Base-by-base conservation (phyloP, 306 rosid species). In the Oemleria cerasiformis region DNA sequence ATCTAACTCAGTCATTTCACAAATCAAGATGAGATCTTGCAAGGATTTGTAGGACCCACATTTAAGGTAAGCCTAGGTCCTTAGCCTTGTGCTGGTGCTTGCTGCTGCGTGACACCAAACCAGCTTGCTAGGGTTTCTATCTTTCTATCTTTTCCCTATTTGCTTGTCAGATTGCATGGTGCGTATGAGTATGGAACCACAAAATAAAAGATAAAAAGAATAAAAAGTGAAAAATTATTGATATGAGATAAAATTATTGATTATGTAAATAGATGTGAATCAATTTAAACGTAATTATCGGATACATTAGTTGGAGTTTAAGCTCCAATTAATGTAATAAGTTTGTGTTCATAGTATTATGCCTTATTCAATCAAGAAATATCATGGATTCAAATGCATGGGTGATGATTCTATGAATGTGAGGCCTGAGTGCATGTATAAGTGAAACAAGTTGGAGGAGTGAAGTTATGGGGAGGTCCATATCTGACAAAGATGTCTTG, bases 91-190 rank as follows among this genome's bases (percentile, higher is more conserved):
- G 19, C 13, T 6, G 39, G 56, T 45, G 19, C 54, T 16, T 15
- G 14, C 3, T 30, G 36, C 36, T 3, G 2, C 36, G 36, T 30
- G 36, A 30, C 36, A 30, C 36, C 36, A 4, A 30, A 30, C 4
- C 36, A 30, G 36, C 36, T 30, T 30, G 36, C 36, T 30, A 30
- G 36, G 2, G 53, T 58, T 44, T 47, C 21, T 9, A 13, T 6
- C 67, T 41, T 38, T 41, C 40, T 57, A 30, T 1, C 53, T 63
- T 49, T 48, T 68, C 36, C 34, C 59, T 76, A 54, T 60, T 59
- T 42, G 40, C 10, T 60, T 21, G 63, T 55, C 64, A 55, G 51
- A 23, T 40, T 69, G 74, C 54, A 55, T 41, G 63, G 73, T n/a
- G n/a, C n/a, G n/a, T n/a, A n/a, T n/a, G n/a, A n/a, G n/a, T n/a